phyloP scores from a whole-genome alignment of 2,329 filamentous ascomycete species.

The Lachnellula hyalina region DNA sequence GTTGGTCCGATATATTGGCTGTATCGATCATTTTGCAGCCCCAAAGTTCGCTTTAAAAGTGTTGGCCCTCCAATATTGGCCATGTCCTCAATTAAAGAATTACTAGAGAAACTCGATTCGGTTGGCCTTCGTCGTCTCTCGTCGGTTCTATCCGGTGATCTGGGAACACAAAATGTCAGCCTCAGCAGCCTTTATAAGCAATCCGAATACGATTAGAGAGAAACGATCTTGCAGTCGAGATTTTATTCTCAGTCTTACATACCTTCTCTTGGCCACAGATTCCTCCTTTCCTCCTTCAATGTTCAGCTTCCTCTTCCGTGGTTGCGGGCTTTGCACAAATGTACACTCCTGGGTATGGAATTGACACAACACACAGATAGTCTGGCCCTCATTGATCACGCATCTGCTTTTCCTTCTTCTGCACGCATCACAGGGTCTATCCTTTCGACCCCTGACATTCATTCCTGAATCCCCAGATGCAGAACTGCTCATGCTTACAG shows the following conservation, averaged over 20 bases:
- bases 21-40: conserved; percentile 71
- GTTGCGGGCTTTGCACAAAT: conserved; percentile 68
- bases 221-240: background rate
- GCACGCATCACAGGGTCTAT: conserved; percentile 67
- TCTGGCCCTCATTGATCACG: conserved; percentile 70
- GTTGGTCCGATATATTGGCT: conserved; percentile 81
- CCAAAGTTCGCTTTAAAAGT: conserved; percentile 63
- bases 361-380: conserved; percentile 69
- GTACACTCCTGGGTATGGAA: conserved; percentile 75
- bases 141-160: conserved; percentile 52
- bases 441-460: conserved; percentile 40
- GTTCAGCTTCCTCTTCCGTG: conserved; percentile 74
- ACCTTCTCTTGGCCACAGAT: conserved; percentile 64
- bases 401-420: conserved; percentile 69
- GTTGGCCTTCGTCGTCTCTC: conserved; percentile 48
- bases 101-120: conserved; percentile 55
- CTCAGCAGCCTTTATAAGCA: conserved; percentile 7
- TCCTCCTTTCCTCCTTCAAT: conserved; percentile 47
- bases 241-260: conserved; percentile 14
- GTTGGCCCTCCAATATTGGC: conserved; percentile 63
- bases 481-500: conserved; percentile 46
- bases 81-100: conserved; percentile 63
- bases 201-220: conserved; percentile 1
- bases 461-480: conserved; percentile 46
- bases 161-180: conserved; percentile 32